Conservation (phyloP, 257 asterid genomes). For the Ophiorrhiza pumila region DNA sequence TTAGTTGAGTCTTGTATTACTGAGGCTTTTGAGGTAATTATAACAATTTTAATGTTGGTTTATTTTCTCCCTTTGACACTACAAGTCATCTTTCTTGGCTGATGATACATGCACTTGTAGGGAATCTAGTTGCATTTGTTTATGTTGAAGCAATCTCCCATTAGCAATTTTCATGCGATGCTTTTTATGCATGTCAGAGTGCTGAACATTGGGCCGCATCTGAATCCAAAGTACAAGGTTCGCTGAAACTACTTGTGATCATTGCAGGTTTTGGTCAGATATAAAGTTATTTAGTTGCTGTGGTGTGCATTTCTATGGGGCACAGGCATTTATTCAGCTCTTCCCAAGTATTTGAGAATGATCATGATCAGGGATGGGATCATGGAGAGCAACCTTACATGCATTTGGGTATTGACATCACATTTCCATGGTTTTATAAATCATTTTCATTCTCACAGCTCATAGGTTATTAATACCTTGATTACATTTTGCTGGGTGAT, state of each 20-base stretch:
- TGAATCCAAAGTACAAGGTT: background rate
- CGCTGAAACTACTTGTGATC: slow-evolving; percentile 1
- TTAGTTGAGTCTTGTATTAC: background rate
- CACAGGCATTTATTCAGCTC: slow-evolving; percentile 56
- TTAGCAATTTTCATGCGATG: background rate
- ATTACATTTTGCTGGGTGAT: background rate
- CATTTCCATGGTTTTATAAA: slow-evolving; percentile 9
- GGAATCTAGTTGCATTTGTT: background rate
- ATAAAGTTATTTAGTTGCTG: background rate
- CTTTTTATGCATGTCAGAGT: background rate
- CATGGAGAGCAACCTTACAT: slow-evolving; percentile 52
- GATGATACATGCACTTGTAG: background rate
- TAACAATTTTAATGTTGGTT: background rate
- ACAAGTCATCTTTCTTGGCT: background rate
- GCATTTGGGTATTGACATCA: slow-evolving; percentile 44
- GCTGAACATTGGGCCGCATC: background rate
- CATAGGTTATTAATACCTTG: background rate
- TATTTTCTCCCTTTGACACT: background rate
- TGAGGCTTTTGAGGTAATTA: slow-evolving; percentile 12
- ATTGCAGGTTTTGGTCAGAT: slow-evolving; percentile 18
- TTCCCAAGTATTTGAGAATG: slow-evolving; percentile 56
- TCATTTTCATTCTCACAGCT: background rate
- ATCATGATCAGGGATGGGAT: slow-evolving; percentile 58
- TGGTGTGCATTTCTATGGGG: slow-evolving; percentile 38
- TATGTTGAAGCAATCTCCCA: background rate